Percentiles rank a stretch among this genome's conserved stretches.
Evolutionary conservation across 257 asterid species (phyloP).

Genomic region (Mentha longifolia): DNA sequence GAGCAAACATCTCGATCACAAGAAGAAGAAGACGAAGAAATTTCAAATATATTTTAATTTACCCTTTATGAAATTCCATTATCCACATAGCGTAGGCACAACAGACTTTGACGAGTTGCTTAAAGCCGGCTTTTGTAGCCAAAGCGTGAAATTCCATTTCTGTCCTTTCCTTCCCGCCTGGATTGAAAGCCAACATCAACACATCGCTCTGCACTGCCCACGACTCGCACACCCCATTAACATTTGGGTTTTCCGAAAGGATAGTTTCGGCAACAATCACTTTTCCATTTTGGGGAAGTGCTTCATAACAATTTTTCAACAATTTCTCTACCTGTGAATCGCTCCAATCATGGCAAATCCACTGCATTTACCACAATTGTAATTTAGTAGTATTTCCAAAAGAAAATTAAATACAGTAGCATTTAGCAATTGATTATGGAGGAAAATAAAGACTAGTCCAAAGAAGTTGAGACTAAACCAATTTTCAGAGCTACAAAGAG

Average conservation of each 20-base stretch:
- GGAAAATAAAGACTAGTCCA: too few species aligned
- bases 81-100: neutral
- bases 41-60: too few species aligned
- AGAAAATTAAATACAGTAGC: too few species aligned
- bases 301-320: slow-evolving; percentile 36
- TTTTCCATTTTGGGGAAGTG: neutral
- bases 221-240: slow-evolving; percentile 33
- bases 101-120: slow-evolving; percentile 34
- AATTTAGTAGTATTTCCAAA: too few species aligned
- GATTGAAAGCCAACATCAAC: slow-evolving; percentile 52
- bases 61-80: slow-evolving; percentile 1
- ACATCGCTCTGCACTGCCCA: slow-evolving; percentile 31
- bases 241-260: too few species aligned
- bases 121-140: slow-evolving; percentile 57
- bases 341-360: slow-evolving; percentile 72
- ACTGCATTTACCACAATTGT: too few species aligned
- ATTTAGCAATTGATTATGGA: too few species aligned
- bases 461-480: too few species aligned
- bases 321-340: slow-evolving; percentile 33
- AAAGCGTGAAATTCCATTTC: slow-evolving; percentile 55
- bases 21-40: too few species aligned
- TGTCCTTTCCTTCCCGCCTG: slow-evolving; percentile 73
- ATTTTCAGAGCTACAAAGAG: too few species aligned
- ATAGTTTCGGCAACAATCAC: too few species aligned
- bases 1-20: too few species aligned